Conservation (phyloP, 2,329 filamentous ascomycete species). For the Pseudonectria buxi region DNA sequence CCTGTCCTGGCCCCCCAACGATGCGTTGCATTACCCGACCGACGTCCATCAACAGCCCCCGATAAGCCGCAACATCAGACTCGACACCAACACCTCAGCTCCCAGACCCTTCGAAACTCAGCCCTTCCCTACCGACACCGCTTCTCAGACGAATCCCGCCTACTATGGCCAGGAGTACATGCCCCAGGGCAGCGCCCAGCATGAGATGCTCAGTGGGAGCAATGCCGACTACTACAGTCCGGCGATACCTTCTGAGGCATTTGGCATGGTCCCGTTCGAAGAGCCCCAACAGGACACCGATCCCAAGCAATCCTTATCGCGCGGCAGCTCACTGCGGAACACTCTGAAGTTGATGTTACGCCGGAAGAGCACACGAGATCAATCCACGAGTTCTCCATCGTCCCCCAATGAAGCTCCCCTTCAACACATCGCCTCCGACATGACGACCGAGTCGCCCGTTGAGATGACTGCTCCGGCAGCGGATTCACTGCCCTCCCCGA, state of each 20-base stretch:
- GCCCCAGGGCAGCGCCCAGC: conserved; percentile 22
- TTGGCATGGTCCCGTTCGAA: conserved; percentile 30
- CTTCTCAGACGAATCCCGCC: conserved; percentile 14
- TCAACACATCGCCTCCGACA: conserved; percentile 15
- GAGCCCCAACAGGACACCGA: conserved; percentile 14
- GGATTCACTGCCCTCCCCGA: conserved; percentile 9
- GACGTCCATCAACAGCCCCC: conserved; percentile 10
- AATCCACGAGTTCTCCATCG: conserved; percentile 22
- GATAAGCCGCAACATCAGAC: conserved; percentile 7
- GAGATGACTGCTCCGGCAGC: conserved; percentile 17
- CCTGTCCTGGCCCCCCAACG: conserved; percentile 16
- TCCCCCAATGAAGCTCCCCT: conserved; percentile 14
- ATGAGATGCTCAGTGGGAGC: conserved; percentile 28
- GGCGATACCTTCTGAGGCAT: conserved; percentile 34
- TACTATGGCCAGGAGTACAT: conserved; percentile 20
- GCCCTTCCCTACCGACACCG: conserved; percentile 8
- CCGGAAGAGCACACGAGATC: conserved; percentile 27
- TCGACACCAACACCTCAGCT: conserved; percentile 11
- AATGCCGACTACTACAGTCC: conserved; percentile 37
- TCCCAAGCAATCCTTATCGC: conserved; percentile 22
- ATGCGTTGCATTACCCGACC: conserved; percentile 9
- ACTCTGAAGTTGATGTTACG: conserved; percentile 31
- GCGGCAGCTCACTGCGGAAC: conserved; percentile 28
- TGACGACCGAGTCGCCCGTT: conserved; percentile 25
- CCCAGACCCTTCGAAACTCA: conserved; percentile 5